phyloP scores from a whole-genome alignment of 257 asterid species.

The Penstemon eatonii region DNA sequence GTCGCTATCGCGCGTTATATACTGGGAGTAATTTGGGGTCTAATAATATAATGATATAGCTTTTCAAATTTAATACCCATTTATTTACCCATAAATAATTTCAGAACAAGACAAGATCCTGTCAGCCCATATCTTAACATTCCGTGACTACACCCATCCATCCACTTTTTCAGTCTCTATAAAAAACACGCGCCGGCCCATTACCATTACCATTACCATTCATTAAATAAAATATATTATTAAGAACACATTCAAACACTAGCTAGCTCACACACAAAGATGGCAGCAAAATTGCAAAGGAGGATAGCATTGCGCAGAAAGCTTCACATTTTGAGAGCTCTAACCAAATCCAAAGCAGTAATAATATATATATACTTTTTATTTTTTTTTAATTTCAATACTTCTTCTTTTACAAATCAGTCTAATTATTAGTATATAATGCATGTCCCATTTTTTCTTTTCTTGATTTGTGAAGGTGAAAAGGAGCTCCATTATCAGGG shows the following conservation, averaged over 20 bases:
- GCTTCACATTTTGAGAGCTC: conserved; percentile 52
- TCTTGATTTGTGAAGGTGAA: conserved; percentile 44
- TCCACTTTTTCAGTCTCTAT: conserved; percentile 33
- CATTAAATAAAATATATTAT: background rate
- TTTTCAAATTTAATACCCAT: conserved; percentile 30
- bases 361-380: background rate
- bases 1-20: conserved; percentile 21
- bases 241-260: background rate
- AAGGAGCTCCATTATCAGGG: conserved; percentile 55
- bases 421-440: background rate
- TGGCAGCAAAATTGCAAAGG: conserved; percentile 45
- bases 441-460: background rate
- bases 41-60: conserved; percentile 25
- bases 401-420: background rate
- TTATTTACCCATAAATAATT: conserved; percentile 23
- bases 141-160: conserved; percentile 49
- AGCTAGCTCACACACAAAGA: conserved; percentile 3
- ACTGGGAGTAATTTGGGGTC: conserved; percentile 11
- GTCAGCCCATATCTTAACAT: conserved; percentile 50
- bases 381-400: background rate
- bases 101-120: conserved; percentile 31
- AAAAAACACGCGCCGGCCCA: conserved; percentile 28
- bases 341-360: conserved; percentile 78
- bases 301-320: conserved; percentile 49
- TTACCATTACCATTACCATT: conserved; percentile 1